Evolutionary conservation across 2,329 filamentous ascomycete genomes (phyloP), one percentile per base, ranked within the genome.

Genomic region (Penicillium vulpinum): DNA sequence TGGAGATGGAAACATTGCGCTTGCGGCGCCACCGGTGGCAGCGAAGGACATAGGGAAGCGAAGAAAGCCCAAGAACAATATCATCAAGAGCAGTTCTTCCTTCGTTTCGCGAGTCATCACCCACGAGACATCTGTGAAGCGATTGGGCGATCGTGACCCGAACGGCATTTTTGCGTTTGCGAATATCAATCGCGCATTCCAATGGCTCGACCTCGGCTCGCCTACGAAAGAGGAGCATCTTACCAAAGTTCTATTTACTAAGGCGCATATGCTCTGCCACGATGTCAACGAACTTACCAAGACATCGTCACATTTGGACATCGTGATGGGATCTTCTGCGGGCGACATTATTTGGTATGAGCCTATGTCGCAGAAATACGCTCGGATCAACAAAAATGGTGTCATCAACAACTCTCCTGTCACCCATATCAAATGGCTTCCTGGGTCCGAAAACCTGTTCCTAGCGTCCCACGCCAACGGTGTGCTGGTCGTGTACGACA

Each of bases 331-430:
- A 1, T 97, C 96, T 69, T 97, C 93, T 7, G 95, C 92, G 0
- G 92, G 92, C 38, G 94, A 99, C 73, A 92, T 99, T 46, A 93
- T 99, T 60, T 99, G 94, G 94, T 97, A 94, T 80, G 94, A 99
- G 75, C 92, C 94, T 11, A 90, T 97, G 68, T 93, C 92, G 38
- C 93, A 97, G 68, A 92, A 95, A 71, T 99, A 99, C 74, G 90
- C 91, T 3, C 87, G 94, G 21, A 82, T 99, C 68, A 99, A 99
- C 72, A 99, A 99, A 78, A 97, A 97, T 73, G 93, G 93, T 24
- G 84, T 89, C 54, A 95, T 97, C 74, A 96, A 96, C 67, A 83
- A 84, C 49, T 91, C 90, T 1, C 88, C 93, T 0, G 88, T 97
- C 2, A 89, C 90, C 0, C 87, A 93, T 60, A 95, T 99, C 62